These are phyloP conservation scores for Trapa incisa DNA, from an alignment of 345 rosid species.

Conservation along the genomic window DNA sequence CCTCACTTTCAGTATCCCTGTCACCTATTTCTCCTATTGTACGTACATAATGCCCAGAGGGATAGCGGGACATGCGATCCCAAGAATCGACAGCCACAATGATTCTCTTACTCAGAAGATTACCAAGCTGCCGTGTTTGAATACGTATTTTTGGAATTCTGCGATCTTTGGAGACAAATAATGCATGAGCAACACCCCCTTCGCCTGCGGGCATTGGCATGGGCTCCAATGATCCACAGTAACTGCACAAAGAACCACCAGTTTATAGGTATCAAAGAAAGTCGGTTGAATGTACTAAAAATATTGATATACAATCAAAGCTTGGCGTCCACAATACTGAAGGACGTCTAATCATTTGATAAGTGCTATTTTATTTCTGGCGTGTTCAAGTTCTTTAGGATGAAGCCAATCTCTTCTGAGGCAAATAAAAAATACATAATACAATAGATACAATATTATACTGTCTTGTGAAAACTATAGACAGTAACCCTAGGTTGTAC, in stretches of 20 bases:
- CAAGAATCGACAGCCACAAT: conserved; percentile 95
- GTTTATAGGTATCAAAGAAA: not conserved
- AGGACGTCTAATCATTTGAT: not conserved
- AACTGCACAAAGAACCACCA: conserved; percentile 38
- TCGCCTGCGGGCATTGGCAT: conserved; percentile 89
- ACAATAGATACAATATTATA: too few relatives aligned
- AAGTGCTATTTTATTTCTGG: not conserved
- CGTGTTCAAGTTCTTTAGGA: not conserved
- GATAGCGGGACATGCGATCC: conserved; percentile 91
- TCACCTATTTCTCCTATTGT: conserved; percentile 89
- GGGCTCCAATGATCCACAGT: conserved; percentile 95
- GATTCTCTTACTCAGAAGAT: conserved; percentile 85
- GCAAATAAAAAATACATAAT: not conserved
- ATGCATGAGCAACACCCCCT: conserved; percentile 65
- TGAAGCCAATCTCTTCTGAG: not conserved
- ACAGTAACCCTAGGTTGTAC: not conserved
- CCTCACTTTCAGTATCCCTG: conserved; percentile 97
- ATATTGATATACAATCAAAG: not conserved
- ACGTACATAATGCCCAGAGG: conserved; percentile 95
- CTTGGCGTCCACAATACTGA: not conserved
- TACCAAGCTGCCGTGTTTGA: conserved; percentile 84
- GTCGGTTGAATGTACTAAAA: not conserved
- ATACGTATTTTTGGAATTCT: conserved; percentile 89
- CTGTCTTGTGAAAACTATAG: too few relatives aligned
- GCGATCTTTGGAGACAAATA: conserved; percentile 82